phyloP scores from a whole-genome alignment of 2,329 filamentous ascomycete genomes.

The Botryotinia narcissicola region DNA sequence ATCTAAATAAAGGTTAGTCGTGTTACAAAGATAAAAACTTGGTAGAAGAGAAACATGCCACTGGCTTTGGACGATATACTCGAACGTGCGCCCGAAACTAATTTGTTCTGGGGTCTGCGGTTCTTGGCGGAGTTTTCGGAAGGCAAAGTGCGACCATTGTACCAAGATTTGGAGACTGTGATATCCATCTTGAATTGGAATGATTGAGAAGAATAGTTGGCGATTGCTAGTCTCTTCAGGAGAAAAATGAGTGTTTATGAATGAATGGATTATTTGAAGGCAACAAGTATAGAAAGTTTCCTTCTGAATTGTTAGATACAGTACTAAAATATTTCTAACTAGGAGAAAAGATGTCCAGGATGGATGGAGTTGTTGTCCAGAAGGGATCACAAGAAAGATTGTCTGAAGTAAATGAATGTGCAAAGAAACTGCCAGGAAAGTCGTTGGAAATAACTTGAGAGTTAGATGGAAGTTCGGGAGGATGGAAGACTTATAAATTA shows the following conservation, averaged over 20 bases:
- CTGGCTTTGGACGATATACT: not conserved
- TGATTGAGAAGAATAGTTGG: not conserved
- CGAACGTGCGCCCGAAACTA: not conserved
- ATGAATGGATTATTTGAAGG: not conserved
- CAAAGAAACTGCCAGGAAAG: not conserved
- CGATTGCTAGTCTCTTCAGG: not conserved
- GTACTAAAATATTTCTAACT: not conserved
- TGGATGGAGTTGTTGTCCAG: not conserved
- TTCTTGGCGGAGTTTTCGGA: too few species aligned
- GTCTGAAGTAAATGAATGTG: too few species aligned
- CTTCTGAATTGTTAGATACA: not conserved
- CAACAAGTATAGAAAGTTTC: not conserved
- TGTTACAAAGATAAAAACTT: rapidly evolving
- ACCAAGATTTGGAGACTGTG: not conserved
- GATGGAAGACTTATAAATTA: not conserved
- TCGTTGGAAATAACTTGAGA: not conserved
- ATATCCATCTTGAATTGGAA: conserved; percentile 1
- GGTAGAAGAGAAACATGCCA: not conserved
- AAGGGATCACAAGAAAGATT: not conserved
- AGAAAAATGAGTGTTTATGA: not conserved
- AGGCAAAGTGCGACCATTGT: not conserved
- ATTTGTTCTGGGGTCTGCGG: not conserved
- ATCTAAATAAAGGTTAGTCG: not conserved
- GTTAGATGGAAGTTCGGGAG: not conserved
- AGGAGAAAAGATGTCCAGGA: not conserved